These are phyloP conservation scores for Camelina sativa DNA, from an alignment of 345 rosid species.

Conservation along the genomic window DNA sequence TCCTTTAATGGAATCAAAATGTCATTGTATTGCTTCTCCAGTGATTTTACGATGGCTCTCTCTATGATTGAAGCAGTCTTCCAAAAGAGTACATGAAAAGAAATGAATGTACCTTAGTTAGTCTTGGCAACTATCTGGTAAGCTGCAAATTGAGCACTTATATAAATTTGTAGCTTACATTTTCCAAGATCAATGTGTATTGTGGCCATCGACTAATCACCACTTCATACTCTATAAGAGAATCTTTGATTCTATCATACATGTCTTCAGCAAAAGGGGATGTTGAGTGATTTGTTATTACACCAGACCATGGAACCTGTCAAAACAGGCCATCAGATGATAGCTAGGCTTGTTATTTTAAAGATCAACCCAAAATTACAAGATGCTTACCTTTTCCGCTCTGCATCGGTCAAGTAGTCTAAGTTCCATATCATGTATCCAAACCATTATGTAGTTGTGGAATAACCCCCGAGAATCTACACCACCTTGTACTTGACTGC, in stretches of 20 bases:
- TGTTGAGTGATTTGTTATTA: constrained; percentile 79
- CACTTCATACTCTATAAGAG: constrained; percentile 79
- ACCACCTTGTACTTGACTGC: constrained; percentile 84
- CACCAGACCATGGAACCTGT: constrained; percentile 91
- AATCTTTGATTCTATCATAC: constrained; percentile 78
- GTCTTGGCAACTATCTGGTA: background rate
- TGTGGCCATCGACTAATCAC: constrained; percentile 95
- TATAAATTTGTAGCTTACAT: constrained; percentile 52
- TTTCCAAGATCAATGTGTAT: constrained; percentile 82
- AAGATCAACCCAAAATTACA: background rate
- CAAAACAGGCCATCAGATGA: constrained; percentile 33
- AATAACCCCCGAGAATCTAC: constrained; percentile 80
- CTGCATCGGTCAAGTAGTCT: constrained; percentile 88
- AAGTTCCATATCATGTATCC: constrained; percentile 96
- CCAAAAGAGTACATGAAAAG: constrained; percentile 16
- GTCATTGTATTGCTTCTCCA: constrained; percentile 91
- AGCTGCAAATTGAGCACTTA: background rate
- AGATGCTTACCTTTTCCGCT: constrained; percentile 75
- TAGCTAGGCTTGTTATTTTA: background rate
- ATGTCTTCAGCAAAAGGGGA: constrained; percentile 96
- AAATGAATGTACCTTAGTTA: constrained; percentile 30
- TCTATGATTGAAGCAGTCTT: constrained; percentile 85
- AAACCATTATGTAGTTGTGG: constrained; percentile 78
- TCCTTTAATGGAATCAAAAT: constrained; percentile 85
- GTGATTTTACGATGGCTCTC: constrained; percentile 80